Conservation (phyloP, 257 asterid species). For the Catharanthus roseus region DNA sequence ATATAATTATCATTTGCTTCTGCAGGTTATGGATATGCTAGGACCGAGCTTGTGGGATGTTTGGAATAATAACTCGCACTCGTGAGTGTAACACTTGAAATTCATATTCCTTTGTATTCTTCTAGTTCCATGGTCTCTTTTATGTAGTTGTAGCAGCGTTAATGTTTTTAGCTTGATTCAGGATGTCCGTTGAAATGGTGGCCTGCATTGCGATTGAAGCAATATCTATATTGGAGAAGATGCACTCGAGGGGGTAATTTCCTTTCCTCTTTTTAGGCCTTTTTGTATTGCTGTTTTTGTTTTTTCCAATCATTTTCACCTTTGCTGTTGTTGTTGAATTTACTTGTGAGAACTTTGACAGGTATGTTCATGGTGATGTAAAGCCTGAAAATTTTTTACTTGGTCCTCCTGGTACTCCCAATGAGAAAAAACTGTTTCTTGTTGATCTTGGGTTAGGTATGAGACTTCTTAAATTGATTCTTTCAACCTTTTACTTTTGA, state of each 20-base stretch:
- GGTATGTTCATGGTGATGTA: constrained; percentile 91
- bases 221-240: constrained; percentile 73
- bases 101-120: background rate
- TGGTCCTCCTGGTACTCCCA: constrained; percentile 71
- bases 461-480: background rate
- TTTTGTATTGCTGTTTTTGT: background rate
- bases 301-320: background rate
- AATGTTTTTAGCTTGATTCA: constrained; percentile 18
- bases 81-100: constrained; percentile 31
- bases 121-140: background rate
- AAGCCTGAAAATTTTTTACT: constrained; percentile 96
- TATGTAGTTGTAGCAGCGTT: background rate
- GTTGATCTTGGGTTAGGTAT: constrained; percentile 91
- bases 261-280: background rate
- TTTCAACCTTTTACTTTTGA: constrained; percentile 3
- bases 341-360: constrained; percentile 19
- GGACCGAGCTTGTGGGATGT: constrained; percentile 92
- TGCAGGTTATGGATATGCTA: constrained; percentile 78
- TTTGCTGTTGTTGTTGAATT: background rate
- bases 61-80: constrained; percentile 65
- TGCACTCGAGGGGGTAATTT: constrained; percentile 76
- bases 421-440: constrained; percentile 70
- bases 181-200: constrained; percentile 90
- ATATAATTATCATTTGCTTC: constrained; percentile 8
- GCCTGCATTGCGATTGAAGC: constrained; percentile 94